A percentile compares a stretch with the other conserved stretches of the same genome.
These are phyloP conservation scores for Pichia rugopelliculosa DNA, from an alignment of 805 yeast species.

Conservation along the genomic window DNA sequence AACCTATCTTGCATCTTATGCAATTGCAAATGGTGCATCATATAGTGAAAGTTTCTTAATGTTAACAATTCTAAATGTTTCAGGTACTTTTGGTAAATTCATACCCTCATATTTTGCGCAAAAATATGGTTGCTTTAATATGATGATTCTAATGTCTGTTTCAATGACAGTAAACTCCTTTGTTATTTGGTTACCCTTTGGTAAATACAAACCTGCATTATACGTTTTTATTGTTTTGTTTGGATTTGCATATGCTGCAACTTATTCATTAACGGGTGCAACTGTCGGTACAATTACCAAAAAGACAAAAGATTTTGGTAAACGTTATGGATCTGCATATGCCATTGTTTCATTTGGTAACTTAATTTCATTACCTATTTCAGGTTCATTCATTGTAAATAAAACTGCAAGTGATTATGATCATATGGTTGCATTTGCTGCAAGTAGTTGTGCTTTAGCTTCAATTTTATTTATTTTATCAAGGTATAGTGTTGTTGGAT, in stretches of 20 bases:
- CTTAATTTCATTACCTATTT: conserved; percentile 41
- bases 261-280: conserved; percentile 56
- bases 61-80: conserved; percentile 39
- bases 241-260: conserved; percentile 54
- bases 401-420: conserved; percentile 29
- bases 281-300: conserved; percentile 53
- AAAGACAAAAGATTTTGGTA: conserved; percentile 52
- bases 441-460: conserved; percentile 21
- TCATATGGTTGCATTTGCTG: conserved; percentile 29
- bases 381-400: conserved; percentile 31
- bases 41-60: conserved; percentile 38
- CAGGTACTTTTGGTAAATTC: conserved; percentile 34
- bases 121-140: conserved; percentile 44
- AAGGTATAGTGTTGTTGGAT: conserved; percentile 40
- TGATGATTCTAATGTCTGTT: conserved; percentile 41
- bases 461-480: conserved; percentile 36
- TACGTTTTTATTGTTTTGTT: conserved; percentile 45
- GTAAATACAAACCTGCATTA: conserved; percentile 33
- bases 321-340: conserved; percentile 60
- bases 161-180: conserved; percentile 40
- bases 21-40: conserved; percentile 39
- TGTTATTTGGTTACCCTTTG: conserved; percentile 61
- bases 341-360: conserved; percentile 47
- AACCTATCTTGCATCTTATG: conserved; percentile 48
- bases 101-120: conserved; percentile 30